These are phyloP conservation scores for Leishmania major DNA, from an alignment of 208 protist species.

Conservation along the genomic window DNA sequence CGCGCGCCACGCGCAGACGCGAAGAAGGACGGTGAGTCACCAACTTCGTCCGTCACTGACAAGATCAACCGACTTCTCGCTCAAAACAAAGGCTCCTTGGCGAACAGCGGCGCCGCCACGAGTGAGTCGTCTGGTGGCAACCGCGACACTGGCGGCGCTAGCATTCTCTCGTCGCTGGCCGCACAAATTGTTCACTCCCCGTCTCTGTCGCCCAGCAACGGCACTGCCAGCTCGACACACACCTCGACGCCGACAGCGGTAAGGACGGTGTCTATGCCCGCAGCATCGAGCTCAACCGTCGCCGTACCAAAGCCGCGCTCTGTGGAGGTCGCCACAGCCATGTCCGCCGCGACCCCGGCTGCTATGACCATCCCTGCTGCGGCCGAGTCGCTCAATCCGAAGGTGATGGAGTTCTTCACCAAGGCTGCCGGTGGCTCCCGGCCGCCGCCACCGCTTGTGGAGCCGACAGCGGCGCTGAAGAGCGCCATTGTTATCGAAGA, in stretches of 20 bases:
- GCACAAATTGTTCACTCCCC: conserved; percentile 11
- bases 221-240: conserved; percentile 3
- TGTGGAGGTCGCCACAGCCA: neutral
- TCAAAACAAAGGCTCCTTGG: conserved; percentile 28
- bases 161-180: conserved; percentile 23
- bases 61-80: conserved; percentile 38
- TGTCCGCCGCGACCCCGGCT: neutral
- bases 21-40: conserved; percentile 13
- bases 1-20: neutral
- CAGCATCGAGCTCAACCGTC: conserved; percentile 3
- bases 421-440: conserved; percentile 17
- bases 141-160: conserved; percentile 9
- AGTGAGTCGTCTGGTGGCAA: neutral
- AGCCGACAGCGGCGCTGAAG: conserved; percentile 15
- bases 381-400: conserved; percentile 41
- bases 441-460: conserved; percentile 13
- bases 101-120: neutral
- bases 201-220: conserved; percentile 24
- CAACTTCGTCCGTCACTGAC: conserved; percentile 14
- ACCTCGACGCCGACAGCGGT: conserved; percentile 6
- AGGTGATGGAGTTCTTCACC: conserved; percentile 44
- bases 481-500: conserved; percentile 15
- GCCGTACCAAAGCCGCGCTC: conserved; percentile 31
- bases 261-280: neutral
- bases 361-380: conserved; percentile 12